Conservation (phyloP, 2,329 filamentous ascomycete genomes). For the Blastomyces percursus region DNA sequence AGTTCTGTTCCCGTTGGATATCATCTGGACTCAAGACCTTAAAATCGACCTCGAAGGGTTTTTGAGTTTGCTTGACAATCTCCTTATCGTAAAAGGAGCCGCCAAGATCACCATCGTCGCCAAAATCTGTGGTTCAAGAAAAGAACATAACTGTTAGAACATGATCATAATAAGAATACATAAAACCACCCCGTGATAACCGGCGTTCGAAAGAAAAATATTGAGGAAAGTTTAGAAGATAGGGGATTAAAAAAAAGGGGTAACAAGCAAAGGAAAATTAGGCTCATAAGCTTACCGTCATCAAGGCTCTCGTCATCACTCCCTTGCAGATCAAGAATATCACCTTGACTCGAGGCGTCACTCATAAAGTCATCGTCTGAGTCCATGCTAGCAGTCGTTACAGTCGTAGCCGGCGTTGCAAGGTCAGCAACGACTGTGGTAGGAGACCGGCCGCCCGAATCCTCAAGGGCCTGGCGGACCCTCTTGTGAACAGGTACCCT, state of each 20-base stretch:
- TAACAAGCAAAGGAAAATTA: background rate
- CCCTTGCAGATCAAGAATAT: constrained; percentile 54
- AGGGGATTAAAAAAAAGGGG: background rate
- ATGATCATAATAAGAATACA: background rate
- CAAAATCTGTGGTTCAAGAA: constrained; percentile 3
- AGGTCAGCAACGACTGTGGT: constrained; percentile 25
- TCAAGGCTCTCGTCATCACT: constrained; percentile 56
- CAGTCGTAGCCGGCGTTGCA: constrained; percentile 19
- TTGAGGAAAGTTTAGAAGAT: background rate
- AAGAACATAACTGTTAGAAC: constrained; percentile 1
- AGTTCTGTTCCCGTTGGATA: constrained; percentile 74
- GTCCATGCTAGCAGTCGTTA: constrained; percentile 59
- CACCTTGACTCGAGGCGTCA: constrained; percentile 63
- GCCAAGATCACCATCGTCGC: constrained; percentile 46
- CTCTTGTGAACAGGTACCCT: constrained; percentile 16
- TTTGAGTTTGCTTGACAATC: constrained; percentile 57
- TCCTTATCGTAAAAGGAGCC: constrained; percentile 59
- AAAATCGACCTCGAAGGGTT: constrained; percentile 73
- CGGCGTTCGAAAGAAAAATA: background rate
- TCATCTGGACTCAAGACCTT: constrained; percentile 69
- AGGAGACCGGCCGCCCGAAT: constrained; percentile 4
- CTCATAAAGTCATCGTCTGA: constrained; percentile 94
- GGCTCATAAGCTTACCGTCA: constrained; percentile 26
- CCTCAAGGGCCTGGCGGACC: constrained; percentile 12
- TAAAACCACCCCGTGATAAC: too few species aligned